Conservation (phyloP, 176 grass and related monocot species). For the Oryza rufipogon region DNA sequence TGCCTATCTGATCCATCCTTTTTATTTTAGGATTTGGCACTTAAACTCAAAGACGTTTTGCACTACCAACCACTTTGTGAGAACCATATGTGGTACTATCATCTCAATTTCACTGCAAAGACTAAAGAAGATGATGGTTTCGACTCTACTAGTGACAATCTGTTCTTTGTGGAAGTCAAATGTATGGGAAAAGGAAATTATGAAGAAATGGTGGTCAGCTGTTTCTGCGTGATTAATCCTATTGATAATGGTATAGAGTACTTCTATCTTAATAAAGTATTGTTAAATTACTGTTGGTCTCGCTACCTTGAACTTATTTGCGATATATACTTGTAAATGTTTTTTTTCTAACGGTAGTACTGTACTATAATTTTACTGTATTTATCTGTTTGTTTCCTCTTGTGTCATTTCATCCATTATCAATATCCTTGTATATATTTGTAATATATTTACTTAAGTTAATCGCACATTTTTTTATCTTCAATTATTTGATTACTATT, state of each 20-base stretch:
- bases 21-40: constrained; percentile 30
- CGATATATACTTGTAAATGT: neutral
- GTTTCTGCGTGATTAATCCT: constrained; percentile 7
- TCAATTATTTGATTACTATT: neutral
- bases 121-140: constrained; percentile 28
- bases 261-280: constrained; percentile 3
- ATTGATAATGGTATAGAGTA: constrained; percentile 2
- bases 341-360: neutral
- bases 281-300: neutral
- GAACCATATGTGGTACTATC: neutral
- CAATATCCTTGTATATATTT: no score
- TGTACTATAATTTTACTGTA: neutral
- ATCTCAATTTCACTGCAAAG: constrained; percentile 37
- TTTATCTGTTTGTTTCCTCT: neutral
- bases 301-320: neutral
- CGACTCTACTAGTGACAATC: neutral
- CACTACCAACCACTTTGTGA: neutral
- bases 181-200: neutral
- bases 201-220: constrained; percentile 5
- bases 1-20: neutral
- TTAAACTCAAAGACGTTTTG: constrained; percentile 39
- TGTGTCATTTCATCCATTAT: neutral
- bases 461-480: no score
- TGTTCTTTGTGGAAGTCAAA: constrained; percentile 44
- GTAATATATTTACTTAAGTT: no score